phyloP scores from a whole-genome alignment of 768 basidiomycete species.

The Boletus fagicola region DNA sequence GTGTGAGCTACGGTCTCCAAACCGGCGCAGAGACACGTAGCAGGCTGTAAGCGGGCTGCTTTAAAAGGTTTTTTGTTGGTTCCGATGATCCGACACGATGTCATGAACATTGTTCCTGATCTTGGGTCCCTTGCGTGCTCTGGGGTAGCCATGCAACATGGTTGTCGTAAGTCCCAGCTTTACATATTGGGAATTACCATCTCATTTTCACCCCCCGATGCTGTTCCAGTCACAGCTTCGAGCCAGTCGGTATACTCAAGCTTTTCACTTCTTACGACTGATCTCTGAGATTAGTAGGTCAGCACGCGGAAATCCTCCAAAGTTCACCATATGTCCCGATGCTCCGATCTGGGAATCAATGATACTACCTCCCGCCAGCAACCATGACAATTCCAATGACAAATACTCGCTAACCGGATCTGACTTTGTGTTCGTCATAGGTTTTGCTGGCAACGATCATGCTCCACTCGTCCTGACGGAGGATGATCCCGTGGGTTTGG shows the following conservation, averaged over 20 bases:
- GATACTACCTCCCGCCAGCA: background rate
- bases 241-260: background rate
- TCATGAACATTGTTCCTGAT: background rate
- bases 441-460: slow-evolving; percentile 4
- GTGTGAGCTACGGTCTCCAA: background rate
- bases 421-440: background rate
- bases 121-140: background rate
- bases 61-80: background rate
- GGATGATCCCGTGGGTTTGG: background rate
- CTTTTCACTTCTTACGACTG: background rate
- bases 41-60: background rate
- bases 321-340: background rate
- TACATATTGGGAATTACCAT: background rate
- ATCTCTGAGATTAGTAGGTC: background rate
- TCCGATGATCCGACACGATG: background rate
- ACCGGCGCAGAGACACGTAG: background rate
- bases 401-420: background rate
- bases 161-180: background rate
- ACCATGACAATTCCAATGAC: background rate
- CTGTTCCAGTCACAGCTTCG: background rate
- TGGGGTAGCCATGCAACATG: background rate
- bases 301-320: background rate
- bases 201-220: no score
- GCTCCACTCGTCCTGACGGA: background rate
- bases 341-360: background rate